These are phyloP conservation scores for Nothomitra cinnamomea DNA, from an alignment of 2,329 filamentous ascomycete species.

Conservation along the genomic window DNA sequence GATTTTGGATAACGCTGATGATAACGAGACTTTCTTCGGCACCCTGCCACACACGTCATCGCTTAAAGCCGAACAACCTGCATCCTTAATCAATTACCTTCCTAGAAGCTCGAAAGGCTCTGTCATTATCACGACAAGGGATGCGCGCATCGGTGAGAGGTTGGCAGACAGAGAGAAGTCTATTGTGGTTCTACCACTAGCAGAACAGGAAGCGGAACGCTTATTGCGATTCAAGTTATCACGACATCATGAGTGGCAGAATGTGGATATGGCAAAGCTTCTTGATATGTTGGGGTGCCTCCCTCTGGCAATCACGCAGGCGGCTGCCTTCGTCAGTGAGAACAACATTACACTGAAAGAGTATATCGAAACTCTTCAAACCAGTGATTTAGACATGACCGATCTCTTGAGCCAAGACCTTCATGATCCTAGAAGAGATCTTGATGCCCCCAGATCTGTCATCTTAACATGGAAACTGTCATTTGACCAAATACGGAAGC, in stretches of 20 bases:
- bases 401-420: constrained; percentile 8
- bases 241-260: background rate
- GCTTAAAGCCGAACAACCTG: constrained; percentile 7
- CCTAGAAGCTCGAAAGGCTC: constrained; percentile 17
- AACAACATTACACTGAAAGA: constrained; percentile 7
- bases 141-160: constrained; percentile 16
- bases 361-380: background rate
- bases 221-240: background rate
- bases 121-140: constrained; percentile 20
- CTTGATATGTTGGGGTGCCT: constrained; percentile 10
- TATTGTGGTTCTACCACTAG: constrained; percentile 11
- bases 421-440: constrained; percentile 9
- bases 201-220: constrained; percentile 8
- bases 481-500: constrained; percentile 7
- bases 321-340: constrained; percentile 11
- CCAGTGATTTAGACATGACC: constrained; percentile 5
- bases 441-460: constrained; percentile 10
- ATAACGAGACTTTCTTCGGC: constrained; percentile 12
- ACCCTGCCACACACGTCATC: no score
- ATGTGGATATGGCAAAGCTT: constrained; percentile 5
- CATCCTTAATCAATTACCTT: constrained; percentile 18
- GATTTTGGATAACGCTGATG: constrained; percentile 29
- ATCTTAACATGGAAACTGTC: constrained; percentile 11
- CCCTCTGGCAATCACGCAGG: constrained; percentile 12
- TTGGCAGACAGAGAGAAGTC: constrained; percentile 11